Evolutionary conservation across 805 yeast genomes (phyloP).

Genomic region (Kluyveromyces nonfermentans): DNA sequence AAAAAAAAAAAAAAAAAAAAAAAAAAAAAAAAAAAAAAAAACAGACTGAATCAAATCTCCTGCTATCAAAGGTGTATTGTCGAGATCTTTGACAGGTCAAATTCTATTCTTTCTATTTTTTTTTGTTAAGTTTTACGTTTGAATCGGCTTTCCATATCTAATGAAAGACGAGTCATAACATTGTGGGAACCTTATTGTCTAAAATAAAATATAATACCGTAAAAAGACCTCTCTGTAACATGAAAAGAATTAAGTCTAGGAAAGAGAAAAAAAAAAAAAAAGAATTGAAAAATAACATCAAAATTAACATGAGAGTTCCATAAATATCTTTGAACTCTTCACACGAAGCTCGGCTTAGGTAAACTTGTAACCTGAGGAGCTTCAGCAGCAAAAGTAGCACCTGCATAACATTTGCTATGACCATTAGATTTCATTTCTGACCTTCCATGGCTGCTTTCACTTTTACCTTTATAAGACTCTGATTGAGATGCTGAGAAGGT

Average conservation of each 20-base stretch:
- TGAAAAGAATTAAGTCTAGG: neutral
- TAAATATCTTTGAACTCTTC: constrained; percentile 6
- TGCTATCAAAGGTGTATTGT: too few species aligned
- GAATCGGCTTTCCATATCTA: neutral
- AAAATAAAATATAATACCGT: neutral
- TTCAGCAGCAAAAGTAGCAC: constrained; percentile 29
- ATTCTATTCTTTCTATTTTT: too few species aligned
- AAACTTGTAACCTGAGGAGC: constrained; percentile 24
- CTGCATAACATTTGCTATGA: constrained; percentile 19
- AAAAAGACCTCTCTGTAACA: neutral
- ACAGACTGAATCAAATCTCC: neutral
- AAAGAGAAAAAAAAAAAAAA: neutral
- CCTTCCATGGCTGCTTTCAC: constrained; percentile 1
- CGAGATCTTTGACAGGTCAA: too few species aligned
- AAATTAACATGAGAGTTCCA: neutral
- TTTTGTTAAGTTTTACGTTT: too few species aligned
- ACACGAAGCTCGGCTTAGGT: constrained; percentile 29
- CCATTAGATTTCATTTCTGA: neutral
- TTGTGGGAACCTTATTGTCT: neutral
- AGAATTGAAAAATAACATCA: neutral
- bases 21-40: neutral
- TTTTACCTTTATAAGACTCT: neutral
- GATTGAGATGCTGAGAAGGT: neutral
- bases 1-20: neutral
- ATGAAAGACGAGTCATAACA: neutral